A percentile compares a stretch with the other conserved stretches of the same genome.
phyloP scores from a whole-genome alignment of 2,329 filamentous ascomycete genomes.

The Talaromyces sp. region DNA sequence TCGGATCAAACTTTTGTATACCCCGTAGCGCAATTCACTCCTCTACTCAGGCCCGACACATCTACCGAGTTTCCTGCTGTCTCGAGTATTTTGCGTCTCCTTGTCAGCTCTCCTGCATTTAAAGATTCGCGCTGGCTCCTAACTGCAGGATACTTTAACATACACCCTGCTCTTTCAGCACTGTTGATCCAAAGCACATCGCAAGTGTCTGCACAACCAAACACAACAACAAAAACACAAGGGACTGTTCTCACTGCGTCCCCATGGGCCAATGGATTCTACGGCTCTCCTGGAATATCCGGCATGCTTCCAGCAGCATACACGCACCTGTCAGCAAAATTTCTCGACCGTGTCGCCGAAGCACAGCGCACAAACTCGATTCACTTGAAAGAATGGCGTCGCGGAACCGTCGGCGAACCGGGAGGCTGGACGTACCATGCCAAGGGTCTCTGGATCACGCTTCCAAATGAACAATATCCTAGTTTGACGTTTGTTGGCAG shows the following conservation, averaged over 20 bases:
- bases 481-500: constrained; percentile 82
- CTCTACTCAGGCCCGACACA: constrained; percentile 70
- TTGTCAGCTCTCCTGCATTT: constrained; percentile 59
- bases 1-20: constrained; percentile 70
- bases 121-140: constrained; percentile 82
- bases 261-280: constrained; percentile 93
- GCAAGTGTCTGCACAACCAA: constrained; percentile 19
- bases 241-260: constrained; percentile 90
- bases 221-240: constrained; percentile 33
- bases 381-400: constrained; percentile 79
- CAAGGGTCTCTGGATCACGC: constrained; percentile 87
- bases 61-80: constrained; percentile 88
- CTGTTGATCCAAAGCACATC: constrained; percentile 69
- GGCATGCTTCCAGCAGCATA: constrained; percentile 90
- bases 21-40: constrained; percentile 81
- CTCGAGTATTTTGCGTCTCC: constrained; percentile 64
- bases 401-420: constrained; percentile 72
- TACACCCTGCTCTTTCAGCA: constrained; percentile 75
- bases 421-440: constrained; percentile 97
- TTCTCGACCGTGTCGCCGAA: constrained; percentile 61
- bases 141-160: constrained; percentile 98
- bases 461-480: constrained; percentile 56
- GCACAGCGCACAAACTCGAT: constrained; percentile 57
- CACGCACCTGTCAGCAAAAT: constrained; percentile 77
- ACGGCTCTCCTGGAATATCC: constrained; percentile 78